phyloP scores from a whole-genome alignment of 306 rosid species.

The Fragaria ananassa region DNA sequence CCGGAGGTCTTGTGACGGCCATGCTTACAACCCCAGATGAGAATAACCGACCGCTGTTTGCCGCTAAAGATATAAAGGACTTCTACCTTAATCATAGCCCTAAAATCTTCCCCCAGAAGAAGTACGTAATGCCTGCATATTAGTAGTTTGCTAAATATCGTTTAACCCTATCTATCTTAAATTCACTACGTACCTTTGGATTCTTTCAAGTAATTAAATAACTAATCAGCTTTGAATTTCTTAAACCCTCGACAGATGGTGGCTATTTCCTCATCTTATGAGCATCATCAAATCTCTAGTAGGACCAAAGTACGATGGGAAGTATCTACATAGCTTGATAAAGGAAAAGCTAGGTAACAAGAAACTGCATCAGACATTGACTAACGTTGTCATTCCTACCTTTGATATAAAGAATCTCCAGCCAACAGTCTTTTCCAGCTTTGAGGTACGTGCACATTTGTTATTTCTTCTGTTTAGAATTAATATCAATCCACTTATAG shows the following conservation, averaged over 20 bases:
- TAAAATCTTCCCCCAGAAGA: conserved; percentile 51
- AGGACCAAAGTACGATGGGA: conserved; percentile 78
- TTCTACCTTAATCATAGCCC: conserved; percentile 55
- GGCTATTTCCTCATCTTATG: neutral
- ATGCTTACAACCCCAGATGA: conserved; percentile 60
- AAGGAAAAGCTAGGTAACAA: conserved; percentile 53
- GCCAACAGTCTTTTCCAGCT: conserved; percentile 59
- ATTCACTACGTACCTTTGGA: neutral
- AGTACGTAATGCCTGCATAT: conserved; percentile 15
- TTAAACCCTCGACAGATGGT: conserved; percentile 20
- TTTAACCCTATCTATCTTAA: neutral
- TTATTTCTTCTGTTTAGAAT: neutral
- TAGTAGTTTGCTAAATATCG: neutral
- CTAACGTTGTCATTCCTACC: conserved; percentile 63
- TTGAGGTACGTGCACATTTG: conserved; percentile 33
- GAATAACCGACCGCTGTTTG: conserved; percentile 54
- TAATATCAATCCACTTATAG: neutral
- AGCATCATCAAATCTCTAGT: conserved; percentile 29
- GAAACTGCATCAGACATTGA: conserved; percentile 51
- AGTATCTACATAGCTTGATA: conserved; percentile 49
- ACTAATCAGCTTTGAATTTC: neutral
- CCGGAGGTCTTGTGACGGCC: conserved; percentile 60
- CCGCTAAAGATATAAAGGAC: conserved; percentile 58
- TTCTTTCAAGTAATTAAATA: neutral
- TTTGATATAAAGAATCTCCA: conserved; percentile 53